A percentile compares a stretch with the other conserved stretches of the same genome.
These are phyloP conservation scores for Metschnikowia lochheadii DNA, from an alignment of 805 yeast species.

Conservation along the genomic window DNA sequence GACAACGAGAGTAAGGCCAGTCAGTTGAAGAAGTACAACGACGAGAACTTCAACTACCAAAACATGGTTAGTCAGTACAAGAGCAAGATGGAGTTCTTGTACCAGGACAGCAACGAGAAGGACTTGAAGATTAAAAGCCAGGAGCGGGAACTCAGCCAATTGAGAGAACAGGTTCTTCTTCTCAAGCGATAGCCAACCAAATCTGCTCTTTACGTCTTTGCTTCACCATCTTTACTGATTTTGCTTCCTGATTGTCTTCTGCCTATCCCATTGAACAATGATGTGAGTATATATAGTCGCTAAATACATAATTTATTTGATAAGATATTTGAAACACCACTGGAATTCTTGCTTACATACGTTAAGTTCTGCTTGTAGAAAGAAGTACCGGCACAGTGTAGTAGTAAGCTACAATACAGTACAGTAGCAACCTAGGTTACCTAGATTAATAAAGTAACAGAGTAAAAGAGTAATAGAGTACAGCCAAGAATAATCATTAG, in stretches of 20 bases:
- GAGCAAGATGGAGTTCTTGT: conserved; percentile 36
- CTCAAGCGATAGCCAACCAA: conserved; percentile 4
- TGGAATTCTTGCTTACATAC: too few species aligned
- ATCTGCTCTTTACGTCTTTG: background rate
- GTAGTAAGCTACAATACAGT: too few species aligned
- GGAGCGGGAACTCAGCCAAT: conserved; percentile 53
- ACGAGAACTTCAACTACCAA: conserved; percentile 55
- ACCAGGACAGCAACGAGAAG: conserved; percentile 38
- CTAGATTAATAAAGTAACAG: too few species aligned
- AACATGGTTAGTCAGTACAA: conserved; percentile 43
- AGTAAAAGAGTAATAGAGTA: too few species aligned
- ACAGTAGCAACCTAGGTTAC: too few species aligned
- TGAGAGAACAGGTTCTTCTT: conserved; percentile 44
- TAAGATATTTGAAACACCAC: too few species aligned
- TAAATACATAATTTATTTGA: background rate
- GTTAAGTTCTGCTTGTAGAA: too few species aligned
- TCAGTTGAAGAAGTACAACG: conserved; percentile 50
- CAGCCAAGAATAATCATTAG: too few species aligned
- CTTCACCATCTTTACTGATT: background rate
- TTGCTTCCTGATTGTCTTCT: too few species aligned
- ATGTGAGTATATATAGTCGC: too few species aligned
- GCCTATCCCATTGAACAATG: too few species aligned
- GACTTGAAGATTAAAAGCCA: conserved; percentile 42
- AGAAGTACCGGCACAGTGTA: too few species aligned
- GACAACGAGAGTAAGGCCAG: conserved; percentile 49